Conservation (phyloP, 176 grass and related monocot genomes). For the Bonia amplexicaulis region DNA sequence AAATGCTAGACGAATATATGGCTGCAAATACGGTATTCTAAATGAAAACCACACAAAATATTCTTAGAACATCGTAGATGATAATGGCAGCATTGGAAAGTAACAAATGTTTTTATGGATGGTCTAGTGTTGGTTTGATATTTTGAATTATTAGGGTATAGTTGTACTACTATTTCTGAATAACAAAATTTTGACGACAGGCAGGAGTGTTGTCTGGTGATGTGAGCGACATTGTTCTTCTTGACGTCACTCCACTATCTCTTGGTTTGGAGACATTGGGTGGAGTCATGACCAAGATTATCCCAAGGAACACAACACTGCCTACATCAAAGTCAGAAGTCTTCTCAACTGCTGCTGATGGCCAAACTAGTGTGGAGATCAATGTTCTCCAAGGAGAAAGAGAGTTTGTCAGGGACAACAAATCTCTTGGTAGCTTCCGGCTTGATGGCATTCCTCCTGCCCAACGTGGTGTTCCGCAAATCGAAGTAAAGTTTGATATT, state of each 20-base stretch:
- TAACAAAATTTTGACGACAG: conserved; percentile 21
- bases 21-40: neutral
- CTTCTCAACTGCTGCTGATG: conserved; percentile 74
- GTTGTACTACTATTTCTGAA: neutral
- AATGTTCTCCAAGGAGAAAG: conserved; percentile 83
- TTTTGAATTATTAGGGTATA: no score
- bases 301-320: conserved; percentile 69
- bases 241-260: conserved; percentile 71
- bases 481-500: conserved; percentile 84
- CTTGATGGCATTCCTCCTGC: conserved; percentile 78
- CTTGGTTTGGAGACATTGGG: conserved; percentile 80
- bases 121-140: neutral
- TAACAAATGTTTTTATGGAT: neutral
- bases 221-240: conserved; percentile 77
- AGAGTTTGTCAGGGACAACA: conserved; percentile 79
- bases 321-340: conserved; percentile 71
- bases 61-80: no score
- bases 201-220: conserved; percentile 75
- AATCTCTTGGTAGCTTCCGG: conserved; percentile 73
- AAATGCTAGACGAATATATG: neutral
- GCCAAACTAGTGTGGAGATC: conserved; percentile 71
- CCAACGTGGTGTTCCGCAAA: conserved; percentile 66
- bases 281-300: conserved; percentile 87
- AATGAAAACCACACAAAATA: no score
- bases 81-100: neutral